Evolutionary conservation across 2,329 filamentous ascomycete species (phyloP).

Genomic region (Clathrospora elynae): DNA sequence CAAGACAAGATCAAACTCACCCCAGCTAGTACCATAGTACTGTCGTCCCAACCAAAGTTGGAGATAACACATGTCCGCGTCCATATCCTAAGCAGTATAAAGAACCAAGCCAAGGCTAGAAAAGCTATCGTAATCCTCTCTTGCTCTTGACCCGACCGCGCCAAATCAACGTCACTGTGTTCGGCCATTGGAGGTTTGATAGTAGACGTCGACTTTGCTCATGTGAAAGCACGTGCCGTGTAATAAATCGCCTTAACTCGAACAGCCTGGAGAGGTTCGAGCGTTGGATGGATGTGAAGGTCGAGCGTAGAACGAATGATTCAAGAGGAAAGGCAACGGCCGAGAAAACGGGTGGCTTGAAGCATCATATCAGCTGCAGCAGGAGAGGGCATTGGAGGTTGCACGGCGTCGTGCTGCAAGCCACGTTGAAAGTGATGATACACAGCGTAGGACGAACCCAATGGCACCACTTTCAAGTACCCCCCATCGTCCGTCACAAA

Average conservation of each 20-base stretch:
- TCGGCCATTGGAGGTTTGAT: constrained; percentile 22
- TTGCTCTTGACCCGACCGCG: constrained; percentile 27
- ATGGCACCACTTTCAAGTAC: constrained; percentile 1
- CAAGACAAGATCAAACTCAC: constrained; percentile 31
- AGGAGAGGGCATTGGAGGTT: constrained; percentile 9
- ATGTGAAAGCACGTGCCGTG: background rate
- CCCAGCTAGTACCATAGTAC: constrained; percentile 47
- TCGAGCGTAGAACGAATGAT: background rate
- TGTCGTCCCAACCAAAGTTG: constrained; percentile 54
- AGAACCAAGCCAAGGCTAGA: constrained; percentile 46
- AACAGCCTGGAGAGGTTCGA: constrained; percentile 1
- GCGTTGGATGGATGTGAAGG: background rate
- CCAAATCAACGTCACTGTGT: constrained; percentile 23
- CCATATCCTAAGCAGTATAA: constrained; percentile 48
- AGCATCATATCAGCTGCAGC: constrained; percentile 14
- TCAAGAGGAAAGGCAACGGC: background rate
- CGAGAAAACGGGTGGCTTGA: constrained; percentile 1
- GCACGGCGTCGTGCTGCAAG: constrained; percentile 22
- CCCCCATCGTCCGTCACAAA: constrained; percentile 1
- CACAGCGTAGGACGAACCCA: constrained; percentile 20
- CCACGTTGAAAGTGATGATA: constrained; percentile 18
- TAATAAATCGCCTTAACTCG: no score
- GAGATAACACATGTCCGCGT: constrained; percentile 48
- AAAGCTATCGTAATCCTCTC: constrained; percentile 43
- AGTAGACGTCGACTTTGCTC: background rate